phyloP scores from a whole-genome alignment of 208 protist species.

The Leishmania mexicana region DNA sequence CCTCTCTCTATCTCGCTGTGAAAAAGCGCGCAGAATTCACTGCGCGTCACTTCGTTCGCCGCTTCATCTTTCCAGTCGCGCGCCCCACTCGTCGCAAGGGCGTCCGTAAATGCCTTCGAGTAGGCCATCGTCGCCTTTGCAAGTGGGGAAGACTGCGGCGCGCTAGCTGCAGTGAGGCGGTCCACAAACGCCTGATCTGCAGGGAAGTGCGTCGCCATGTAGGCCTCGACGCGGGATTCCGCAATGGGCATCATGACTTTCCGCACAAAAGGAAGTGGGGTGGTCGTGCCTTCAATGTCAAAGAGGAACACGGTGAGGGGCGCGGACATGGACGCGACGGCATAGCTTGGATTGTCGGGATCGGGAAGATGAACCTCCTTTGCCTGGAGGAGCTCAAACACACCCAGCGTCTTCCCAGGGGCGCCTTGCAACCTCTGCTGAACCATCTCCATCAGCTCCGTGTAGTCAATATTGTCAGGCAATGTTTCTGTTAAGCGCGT shows the following conservation, averaged over 20 bases:
- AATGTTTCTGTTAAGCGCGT: conserved; percentile 29
- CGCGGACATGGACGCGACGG: neutral
- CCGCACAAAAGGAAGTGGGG: conserved; percentile 78
- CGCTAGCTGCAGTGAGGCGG: conserved; percentile 18
- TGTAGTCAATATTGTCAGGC: conserved; percentile 13
- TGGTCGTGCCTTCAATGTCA: conserved; percentile 88
- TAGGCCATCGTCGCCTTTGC: conserved; percentile 10
- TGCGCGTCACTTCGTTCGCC: conserved; percentile 17
- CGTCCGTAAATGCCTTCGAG: conserved; percentile 2
- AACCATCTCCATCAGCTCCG: neutral
- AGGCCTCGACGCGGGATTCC: conserved; percentile 32
- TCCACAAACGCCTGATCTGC: conserved; percentile 17
- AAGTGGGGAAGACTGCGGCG: neutral
- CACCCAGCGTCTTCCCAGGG: neutral
- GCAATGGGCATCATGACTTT: conserved; percentile 59
- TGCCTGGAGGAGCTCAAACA: conserved; percentile 5
- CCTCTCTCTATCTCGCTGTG: conserved; percentile 16
- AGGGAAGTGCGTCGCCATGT: conserved; percentile 50
- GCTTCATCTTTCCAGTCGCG: conserved; percentile 12
- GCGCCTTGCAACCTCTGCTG: neutral
- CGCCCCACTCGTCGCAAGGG: neutral
- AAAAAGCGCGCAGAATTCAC: conserved; percentile 36
- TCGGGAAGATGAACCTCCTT: conserved; percentile 6
- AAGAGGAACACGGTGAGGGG: conserved; percentile 48
- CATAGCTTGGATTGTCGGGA: neutral